Evolutionary conservation across 2,329 filamentous ascomycete species (phyloP), one percentile per base, ranked within the genome.

Genomic region (Colletotrichum echinochloae): DNA sequence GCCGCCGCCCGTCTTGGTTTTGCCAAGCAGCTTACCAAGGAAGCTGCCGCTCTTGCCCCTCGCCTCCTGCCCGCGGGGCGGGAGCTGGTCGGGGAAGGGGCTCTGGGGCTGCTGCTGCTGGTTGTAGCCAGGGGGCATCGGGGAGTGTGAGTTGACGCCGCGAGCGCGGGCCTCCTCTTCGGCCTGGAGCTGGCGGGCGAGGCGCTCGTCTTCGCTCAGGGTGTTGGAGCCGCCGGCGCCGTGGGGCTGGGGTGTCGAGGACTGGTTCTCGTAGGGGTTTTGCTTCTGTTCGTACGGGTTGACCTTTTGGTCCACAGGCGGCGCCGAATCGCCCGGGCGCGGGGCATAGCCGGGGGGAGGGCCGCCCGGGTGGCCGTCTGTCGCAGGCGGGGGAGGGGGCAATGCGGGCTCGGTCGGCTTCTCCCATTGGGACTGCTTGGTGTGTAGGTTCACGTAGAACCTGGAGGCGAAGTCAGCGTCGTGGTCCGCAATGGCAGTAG

Each of bases 401-500:
- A 88, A 87, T 62, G 90, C 89, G 52, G 92, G 91, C 63, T 86
- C 86, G 46, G 90, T 93, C 23, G 94, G 94, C 75, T 89, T 91
- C 5, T 97, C 92, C 95, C 95, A 98, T 86, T 95, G 92, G 6
- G 95, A 97, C 78, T 92, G 87, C 77, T 96, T 96, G 74, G 94
- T 97, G 81, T 91, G 89, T 72, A 92, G 89, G 83, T 98, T 96
- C 71, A 97, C 92, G 83, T 93, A 98, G 88, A 96, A 97, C 91
- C 92, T 94, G 73, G 9, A 8, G 12, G 30, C 0, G 14, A 20
- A 59, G 67, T 78, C 71, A 74, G 65, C 60, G n/a, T 61, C n/a
- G 30, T 23, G 23, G 28, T 23, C 39, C 18, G 26, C 26, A 14
- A 20, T 14, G 51, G 14, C 16, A 51, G 48, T 20, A 30, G 26